phyloP scores from a whole-genome alignment of 2,329 filamentous ascomycete genomes.

The Plectosphaerella cucumerina region DNA sequence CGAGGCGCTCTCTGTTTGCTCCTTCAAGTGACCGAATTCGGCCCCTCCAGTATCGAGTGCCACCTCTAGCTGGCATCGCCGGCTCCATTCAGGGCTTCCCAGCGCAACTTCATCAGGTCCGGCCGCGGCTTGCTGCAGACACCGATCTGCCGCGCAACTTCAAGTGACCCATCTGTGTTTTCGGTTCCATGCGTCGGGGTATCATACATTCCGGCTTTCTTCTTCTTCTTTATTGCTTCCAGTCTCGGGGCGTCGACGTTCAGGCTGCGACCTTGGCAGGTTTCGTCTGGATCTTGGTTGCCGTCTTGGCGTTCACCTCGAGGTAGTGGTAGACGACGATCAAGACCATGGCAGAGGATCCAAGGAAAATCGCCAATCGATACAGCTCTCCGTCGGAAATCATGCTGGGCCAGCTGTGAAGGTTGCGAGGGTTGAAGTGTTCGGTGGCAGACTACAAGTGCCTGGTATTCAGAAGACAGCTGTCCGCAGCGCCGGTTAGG shows the following conservation, averaged over 20 bases:
- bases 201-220: conserved; percentile 1
- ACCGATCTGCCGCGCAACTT: too few species aligned
- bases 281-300: conserved; percentile 18
- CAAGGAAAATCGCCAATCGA: conserved; percentile 87
- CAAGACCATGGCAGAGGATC: conserved; percentile 82
- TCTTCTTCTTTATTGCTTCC: conserved; percentile 12
- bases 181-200: neutral
- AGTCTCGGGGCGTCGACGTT: neutral
- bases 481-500: neutral
- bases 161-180: too few species aligned
- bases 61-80: too few species aligned
- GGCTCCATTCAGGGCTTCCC: too few species aligned
- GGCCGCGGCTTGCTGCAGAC: too few species aligned
- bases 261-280: conserved; percentile 14
- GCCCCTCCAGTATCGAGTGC: too few species aligned
- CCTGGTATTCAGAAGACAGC: neutral
- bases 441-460: too few species aligned
- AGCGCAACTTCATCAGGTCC: too few species aligned
- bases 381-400: conserved; percentile 93
- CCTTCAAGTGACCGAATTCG: too few species aligned
- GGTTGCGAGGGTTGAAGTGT: neutral
- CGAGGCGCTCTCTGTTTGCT: too few species aligned
- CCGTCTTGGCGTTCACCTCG: conserved; percentile 73
- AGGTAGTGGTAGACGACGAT: conserved; percentile 96
- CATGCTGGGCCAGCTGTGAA: conserved; percentile 56